Conservation (phyloP, 1,139 yeast genomes). For the Hemisphaericaspora xylofermentans region DNA sequence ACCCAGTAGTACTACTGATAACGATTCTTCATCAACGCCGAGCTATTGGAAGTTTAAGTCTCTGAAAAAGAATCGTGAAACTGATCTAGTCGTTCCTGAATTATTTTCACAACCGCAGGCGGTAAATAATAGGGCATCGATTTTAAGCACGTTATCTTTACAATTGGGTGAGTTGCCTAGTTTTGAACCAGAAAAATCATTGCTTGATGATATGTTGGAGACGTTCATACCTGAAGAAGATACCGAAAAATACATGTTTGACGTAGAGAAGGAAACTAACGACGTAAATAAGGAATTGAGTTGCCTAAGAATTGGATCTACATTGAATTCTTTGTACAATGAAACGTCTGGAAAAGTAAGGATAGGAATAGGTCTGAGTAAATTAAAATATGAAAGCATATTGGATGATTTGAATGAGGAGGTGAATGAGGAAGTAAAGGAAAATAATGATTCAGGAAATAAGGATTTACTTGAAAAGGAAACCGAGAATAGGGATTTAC, state of each 20-base stretch:
- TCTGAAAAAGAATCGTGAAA: not conserved
- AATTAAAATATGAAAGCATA: not conserved
- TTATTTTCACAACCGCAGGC: constrained; percentile 5
- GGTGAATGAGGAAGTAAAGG: not conserved
- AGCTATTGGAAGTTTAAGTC: not conserved
- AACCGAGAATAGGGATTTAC: no score
- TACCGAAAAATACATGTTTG: not conserved
- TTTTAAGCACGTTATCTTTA: constrained; percentile 13
- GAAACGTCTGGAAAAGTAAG: no score
- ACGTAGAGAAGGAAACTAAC: not conserved
- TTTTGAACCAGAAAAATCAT: constrained; percentile 30
- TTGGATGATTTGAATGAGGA: constrained; percentile 1
- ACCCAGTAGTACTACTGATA: not conserved
- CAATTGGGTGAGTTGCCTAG: constrained; percentile 25
- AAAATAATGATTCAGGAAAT: not conserved
- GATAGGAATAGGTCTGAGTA: not conserved
- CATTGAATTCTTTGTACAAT: not conserved
- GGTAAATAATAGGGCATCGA: constrained; percentile 8
- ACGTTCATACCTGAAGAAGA: constrained; percentile 7
- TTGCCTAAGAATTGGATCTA: not conserved
- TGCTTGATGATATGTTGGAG: constrained; percentile 37
- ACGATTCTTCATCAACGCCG: not conserved
- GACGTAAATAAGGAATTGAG: not conserved
- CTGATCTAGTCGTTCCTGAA: constrained; percentile 1
- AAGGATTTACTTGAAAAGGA: no score